phyloP scores from a whole-genome alignment of 2,329 filamentous ascomycete species.

The Stagonosporopsis chrysanthemi region DNA sequence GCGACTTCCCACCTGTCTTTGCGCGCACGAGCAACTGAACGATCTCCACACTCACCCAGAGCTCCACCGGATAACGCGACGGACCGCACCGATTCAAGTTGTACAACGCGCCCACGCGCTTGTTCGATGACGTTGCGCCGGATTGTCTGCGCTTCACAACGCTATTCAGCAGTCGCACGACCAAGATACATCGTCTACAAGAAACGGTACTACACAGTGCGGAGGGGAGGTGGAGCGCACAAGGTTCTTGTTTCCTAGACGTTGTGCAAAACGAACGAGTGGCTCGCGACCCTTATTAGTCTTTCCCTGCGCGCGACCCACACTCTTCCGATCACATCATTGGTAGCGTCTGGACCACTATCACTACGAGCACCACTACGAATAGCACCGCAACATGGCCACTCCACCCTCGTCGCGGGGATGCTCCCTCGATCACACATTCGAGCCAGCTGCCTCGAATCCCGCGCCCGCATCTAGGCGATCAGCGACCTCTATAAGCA shows the following conservation, averaged over 20 bases:
- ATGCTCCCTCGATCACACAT: conserved; percentile 26
- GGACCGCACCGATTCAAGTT: conserved; percentile 6
- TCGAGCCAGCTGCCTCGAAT: conserved; percentile 30
- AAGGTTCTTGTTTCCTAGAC: conserved; percentile 6
- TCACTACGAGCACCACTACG: not conserved
- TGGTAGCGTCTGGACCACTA: conserved; percentile 5
- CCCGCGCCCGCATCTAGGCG: conserved; percentile 21
- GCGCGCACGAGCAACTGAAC: conserved; percentile 26
- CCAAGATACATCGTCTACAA: not conserved
- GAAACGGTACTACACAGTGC: not conserved
- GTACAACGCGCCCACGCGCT: not conserved
- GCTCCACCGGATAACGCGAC: conserved; percentile 1
- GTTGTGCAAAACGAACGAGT: conserved; percentile 12
- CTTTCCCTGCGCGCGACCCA: conserved; percentile 6
- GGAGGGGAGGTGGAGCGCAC: not conserved
- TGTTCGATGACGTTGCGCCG: conserved; percentile 17
- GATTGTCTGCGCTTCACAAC: conserved; percentile 4
- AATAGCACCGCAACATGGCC: conserved; percentile 27
- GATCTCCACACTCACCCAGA: conserved; percentile 8
- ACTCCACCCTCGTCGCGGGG: conserved; percentile 29
- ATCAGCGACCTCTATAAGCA: conserved; percentile 28
- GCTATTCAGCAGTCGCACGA: conserved; percentile 1
- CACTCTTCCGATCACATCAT: not conserved
- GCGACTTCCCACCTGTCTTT: conserved; percentile 45
- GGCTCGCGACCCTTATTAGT: conserved; percentile 11